Base-by-base conservation (phyloP, 768 basidiomycete genomes). In the Gelatoporia subvermispora region DNA sequence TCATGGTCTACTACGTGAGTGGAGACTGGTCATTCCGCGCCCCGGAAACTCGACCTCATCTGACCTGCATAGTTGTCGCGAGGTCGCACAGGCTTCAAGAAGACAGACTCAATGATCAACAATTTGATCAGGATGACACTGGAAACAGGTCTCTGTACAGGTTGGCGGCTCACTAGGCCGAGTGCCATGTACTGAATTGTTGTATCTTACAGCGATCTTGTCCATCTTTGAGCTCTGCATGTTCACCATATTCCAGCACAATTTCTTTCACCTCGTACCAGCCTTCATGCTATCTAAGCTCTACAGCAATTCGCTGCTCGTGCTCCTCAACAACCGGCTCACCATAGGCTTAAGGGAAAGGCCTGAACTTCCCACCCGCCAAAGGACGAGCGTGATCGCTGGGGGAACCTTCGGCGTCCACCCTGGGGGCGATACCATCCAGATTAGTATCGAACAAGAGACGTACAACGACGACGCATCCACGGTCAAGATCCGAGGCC, bases 241-340 rank as follows among this genome's bases (percentile, higher is more conserved):
- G 40, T 41, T 21, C 45, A 31, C 37, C 18, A 36, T 22, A 8
- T 34, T 46, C 45, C 8, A 16, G 35, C 16, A 46, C 45, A 46
- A n/a, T 10, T n/a, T 23, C 17, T 46, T 18, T 35, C 34, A 36
- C 45, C 17, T 35, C 17, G 18, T 17, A n/a, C 31, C 35, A 7
- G 45, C 31, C n/a, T 35, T 34, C 17, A 37, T 36, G 4, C 45
- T 37, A 5, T 17, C 45, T 18, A 46, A 46, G 45, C 24, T 34
- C 17, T 46, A 46, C 45, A 46, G 45, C 45, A 46, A 46, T 22
- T 46, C 45, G 9, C 45, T 46, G 17, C 35, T 46, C n/a, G 45
- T 46, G 45, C 35, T 46, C 8, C 35, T 46, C 17, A 46, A 46
- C 45, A 46, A 36, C 21, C 45, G 45, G 43, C n/a, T n/a, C n/a